Evolutionary conservation across 495 filamentous ascomycete genomes (phyloP), one percentile per base, ranked within the genome.

Genomic region (Penicillium ucsense): DNA sequence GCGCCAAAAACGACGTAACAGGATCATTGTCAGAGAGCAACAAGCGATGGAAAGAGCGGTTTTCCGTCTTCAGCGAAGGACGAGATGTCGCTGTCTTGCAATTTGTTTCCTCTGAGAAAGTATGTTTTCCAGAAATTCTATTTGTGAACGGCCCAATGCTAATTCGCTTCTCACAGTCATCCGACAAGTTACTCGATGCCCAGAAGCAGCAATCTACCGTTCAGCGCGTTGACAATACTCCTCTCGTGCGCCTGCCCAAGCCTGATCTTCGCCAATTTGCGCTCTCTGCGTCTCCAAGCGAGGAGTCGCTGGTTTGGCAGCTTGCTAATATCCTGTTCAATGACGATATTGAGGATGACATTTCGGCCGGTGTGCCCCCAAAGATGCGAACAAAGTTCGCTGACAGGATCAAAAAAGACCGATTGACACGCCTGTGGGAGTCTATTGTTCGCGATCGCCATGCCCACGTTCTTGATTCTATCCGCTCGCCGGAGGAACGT

Each of bases 251-350:
- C 34, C 38, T 73, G 32, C 48, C 51, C 12, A 59, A 56, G 34
- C 47, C 59, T 31, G 59, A 71, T 33, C 57, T 72, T 29, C 51
- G 56, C 30, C 55, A 63, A 35, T 73, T 72, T 53, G 36, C 59
- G 31, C 53, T 70, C 57, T 53, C 64, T 45, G 52, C 59, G 0
- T 54, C 60, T 12, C 52, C 45, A 5, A 59, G 66, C 12, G 54
- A 64, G 40, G 70, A 74, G 52, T 57, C 66, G 48, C 33, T 71
- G 50, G 52, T 68, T 4, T 74, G 71, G 71, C 63, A 67, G 39
- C 74, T 96, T 45, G 84, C 86, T n/a, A 82, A 83, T 42, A 77
- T 95, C 31, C 76, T 98, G 12, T 97, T 92, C 59, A 89, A 95
- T 50, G 78, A 84, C 10, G 62, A 77, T 6, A 62, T 74, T 5